Conservation (phyloP, 148 eudicot genomes). For the Suaeda aralocaspica region DNA sequence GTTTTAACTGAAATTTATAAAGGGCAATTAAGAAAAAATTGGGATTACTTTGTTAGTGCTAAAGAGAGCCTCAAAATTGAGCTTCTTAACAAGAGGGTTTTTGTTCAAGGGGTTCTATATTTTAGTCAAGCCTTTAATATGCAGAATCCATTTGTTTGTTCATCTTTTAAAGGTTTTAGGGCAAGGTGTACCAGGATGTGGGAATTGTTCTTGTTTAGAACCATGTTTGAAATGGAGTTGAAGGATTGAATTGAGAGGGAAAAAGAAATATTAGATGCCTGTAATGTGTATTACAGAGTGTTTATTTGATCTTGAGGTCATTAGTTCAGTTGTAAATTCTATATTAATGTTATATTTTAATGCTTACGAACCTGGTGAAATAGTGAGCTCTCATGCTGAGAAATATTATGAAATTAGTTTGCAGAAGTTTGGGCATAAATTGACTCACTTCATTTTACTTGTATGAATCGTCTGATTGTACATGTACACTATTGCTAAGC, state of each 20-base stretch:
- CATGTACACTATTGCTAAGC: neutral
- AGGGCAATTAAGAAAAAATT: neutral
- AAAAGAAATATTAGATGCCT: neutral
- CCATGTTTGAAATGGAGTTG: neutral
- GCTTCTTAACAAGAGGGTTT: neutral
- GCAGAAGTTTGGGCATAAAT: neutral
- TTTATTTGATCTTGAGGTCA: neutral
- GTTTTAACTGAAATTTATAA: neutral
- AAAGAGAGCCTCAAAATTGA: neutral
- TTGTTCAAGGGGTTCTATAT: too few species aligned
- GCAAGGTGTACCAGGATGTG: neutral
- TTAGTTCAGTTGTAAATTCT: neutral
- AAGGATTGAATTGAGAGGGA: neutral
- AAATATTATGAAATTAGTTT: neutral
- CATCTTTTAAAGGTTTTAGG: constrained; percentile 4
- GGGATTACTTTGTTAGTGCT: neutral
- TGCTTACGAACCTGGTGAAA: neutral
- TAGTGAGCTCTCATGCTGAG: neutral
- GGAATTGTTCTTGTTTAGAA: neutral
- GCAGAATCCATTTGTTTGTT: too few species aligned
- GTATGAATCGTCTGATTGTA: neutral
- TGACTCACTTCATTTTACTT: neutral
- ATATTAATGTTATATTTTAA: neutral
- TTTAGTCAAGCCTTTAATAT: too few species aligned
- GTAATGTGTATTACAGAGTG: neutral